Evolutionary conservation across 805 yeast species (phyloP).

Genomic region (Isabelozyma gotoi): DNA sequence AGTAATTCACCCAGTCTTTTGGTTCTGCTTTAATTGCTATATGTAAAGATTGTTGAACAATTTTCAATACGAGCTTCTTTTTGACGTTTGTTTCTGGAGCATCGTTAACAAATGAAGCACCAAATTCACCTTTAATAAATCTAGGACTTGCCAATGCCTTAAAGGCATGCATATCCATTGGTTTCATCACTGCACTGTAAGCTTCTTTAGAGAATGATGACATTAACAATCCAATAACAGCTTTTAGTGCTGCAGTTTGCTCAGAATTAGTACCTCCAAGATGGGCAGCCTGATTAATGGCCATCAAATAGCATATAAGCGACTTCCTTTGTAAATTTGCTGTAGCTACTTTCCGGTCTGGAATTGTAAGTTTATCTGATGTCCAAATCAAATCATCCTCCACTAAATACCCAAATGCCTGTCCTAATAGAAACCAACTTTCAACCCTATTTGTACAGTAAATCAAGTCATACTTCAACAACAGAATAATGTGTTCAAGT

Average conservation of each 20-base stretch:
- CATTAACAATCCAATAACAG: conserved; percentile 48
- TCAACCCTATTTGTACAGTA: conserved; percentile 72
- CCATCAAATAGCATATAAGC: conserved; percentile 72
- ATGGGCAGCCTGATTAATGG: conserved; percentile 46
- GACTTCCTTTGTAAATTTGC: conserved; percentile 69
- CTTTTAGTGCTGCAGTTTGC: conserved; percentile 18
- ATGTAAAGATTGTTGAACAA: conserved; percentile 42
- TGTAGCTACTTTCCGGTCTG: conserved; percentile 59
- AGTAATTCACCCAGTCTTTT: conserved; percentile 61
- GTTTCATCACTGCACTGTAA: conserved; percentile 57
- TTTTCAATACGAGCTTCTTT: conserved; percentile 32
- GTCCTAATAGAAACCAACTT: conserved; percentile 83
- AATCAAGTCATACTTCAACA: conserved; percentile 64
- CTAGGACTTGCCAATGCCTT: conserved; percentile 38
- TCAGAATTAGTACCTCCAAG: background rate
- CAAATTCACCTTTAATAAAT: conserved; percentile 24
- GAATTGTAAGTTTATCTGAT: conserved; percentile 70
- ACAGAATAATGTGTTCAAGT: conserved; percentile 67
- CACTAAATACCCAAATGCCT: conserved; percentile 71
- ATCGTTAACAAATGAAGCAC: conserved; percentile 23
- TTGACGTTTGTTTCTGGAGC: conserved; percentile 19
- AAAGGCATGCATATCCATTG: conserved; percentile 65
- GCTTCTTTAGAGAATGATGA: conserved; percentile 56
- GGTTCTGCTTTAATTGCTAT: conserved; percentile 46
- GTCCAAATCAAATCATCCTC: conserved; percentile 95